phyloP scores from a whole-genome alignment of 2,329 filamentous ascomycete species.

The Hypoxylon rubiginosum region DNA sequence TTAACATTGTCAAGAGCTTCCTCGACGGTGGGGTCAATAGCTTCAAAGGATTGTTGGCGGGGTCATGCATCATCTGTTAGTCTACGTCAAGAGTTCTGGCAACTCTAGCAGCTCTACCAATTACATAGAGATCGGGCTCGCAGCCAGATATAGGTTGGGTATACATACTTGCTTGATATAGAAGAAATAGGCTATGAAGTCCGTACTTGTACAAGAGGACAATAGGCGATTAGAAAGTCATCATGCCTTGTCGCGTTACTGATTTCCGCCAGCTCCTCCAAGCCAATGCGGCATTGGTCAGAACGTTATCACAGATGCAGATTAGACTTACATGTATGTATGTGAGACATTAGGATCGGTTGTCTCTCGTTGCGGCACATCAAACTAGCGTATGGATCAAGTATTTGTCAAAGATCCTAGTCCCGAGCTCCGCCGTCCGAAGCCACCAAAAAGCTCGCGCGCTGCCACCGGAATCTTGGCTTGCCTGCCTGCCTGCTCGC shows the following conservation, averaged over 20 bases:
- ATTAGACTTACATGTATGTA: too few relatives aligned
- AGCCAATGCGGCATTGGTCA: not conserved
- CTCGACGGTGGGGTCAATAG: constrained; percentile 35
- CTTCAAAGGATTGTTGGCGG: constrained; percentile 33
- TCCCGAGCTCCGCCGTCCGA: constrained; percentile 32
- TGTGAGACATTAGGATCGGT: constrained; percentile 20
- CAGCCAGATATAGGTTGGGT: not conserved
- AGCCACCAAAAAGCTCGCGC: constrained; percentile 23
- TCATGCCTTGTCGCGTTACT: not conserved
- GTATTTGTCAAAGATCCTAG: constrained; percentile 43
- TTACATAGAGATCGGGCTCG: constrained; percentile 12
- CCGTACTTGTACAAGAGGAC: constrained; percentile 9
- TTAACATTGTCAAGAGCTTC: constrained; percentile 25
- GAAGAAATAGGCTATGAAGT: not conserved
- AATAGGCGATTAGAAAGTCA: not conserved
- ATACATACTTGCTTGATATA: constrained; percentile 2
- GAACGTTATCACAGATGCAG: constrained; percentile 10
- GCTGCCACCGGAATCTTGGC: constrained; percentile 18
- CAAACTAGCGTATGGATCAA: constrained; percentile 6
- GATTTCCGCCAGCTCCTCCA: not conserved
- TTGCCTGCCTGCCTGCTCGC: too few relatives aligned
- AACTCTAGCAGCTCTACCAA: constrained; percentile 13
- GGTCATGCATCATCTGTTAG: constrained; percentile 29
- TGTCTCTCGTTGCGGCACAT: constrained; percentile 18
- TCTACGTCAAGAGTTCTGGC: constrained; percentile 38